Percentiles rank a stretch among this genome's conserved stretches.
phyloP scores from a whole-genome alignment of 495 filamentous ascomycete genomes.

The Penicillium egyptiacum region DNA sequence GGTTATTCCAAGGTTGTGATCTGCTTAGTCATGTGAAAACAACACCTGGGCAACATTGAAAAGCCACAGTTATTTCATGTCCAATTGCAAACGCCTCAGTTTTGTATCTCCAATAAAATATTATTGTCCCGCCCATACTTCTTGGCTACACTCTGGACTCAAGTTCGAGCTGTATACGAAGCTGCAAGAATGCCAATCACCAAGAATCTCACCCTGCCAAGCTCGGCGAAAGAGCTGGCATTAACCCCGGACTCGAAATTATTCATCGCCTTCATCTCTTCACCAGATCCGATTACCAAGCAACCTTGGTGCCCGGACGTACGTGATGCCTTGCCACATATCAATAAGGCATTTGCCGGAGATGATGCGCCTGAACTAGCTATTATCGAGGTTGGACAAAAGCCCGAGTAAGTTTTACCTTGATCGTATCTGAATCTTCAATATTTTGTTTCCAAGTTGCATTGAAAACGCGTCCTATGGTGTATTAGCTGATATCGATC shows the following conservation, averaged over 20 bases:
- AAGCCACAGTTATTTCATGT: background rate
- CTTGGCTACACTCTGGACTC: background rate
- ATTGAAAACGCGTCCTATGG: background rate
- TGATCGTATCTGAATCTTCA: background rate
- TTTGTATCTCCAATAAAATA: background rate
- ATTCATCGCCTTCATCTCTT: slow-evolving; percentile 33
- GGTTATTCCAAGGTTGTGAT: background rate
- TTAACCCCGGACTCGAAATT: slow-evolving; percentile 19
- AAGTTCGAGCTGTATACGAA: background rate
- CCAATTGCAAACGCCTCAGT: background rate
- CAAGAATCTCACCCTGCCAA: slow-evolving; percentile 27
- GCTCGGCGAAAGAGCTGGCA: slow-evolving; percentile 22
- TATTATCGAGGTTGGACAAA: slow-evolving; percentile 31
- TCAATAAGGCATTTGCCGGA: slow-evolving; percentile 24
- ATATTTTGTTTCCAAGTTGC: background rate
- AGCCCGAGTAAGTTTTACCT: slow-evolving; percentile 25
- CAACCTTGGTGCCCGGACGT: slow-evolving; percentile 39
- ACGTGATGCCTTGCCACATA: slow-evolving; percentile 28
- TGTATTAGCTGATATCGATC: background rate
- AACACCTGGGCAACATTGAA: no score
- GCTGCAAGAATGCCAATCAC: slow-evolving; percentile 28
- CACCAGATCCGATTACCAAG: slow-evolving; percentile 26
- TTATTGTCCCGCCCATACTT: background rate
- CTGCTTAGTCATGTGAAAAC: background rate
- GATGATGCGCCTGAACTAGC: slow-evolving; percentile 23